Conservation (phyloP, 2,329 filamentous ascomycete genomes). For the Exophiala oligosperma region DNA sequence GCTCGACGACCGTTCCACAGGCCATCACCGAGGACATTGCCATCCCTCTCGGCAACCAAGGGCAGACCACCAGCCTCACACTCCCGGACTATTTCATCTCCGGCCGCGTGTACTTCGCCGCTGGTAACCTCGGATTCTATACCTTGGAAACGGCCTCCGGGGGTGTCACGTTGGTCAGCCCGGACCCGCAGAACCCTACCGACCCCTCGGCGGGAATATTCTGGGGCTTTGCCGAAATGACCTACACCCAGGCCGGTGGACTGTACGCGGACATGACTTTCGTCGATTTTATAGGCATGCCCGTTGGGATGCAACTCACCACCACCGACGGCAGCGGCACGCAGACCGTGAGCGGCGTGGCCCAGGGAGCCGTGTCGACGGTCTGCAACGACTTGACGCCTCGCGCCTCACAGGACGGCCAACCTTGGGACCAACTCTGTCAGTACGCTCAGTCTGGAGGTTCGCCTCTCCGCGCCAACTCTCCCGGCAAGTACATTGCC, state of each 20-base stretch:
- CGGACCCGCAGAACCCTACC: slow-evolving; percentile 45
- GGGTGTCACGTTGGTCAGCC: slow-evolving; percentile 46
- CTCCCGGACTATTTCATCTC: slow-evolving; percentile 44
- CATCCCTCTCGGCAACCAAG: slow-evolving; percentile 44
- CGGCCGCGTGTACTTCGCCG: slow-evolving; percentile 50
- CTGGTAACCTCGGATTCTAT: slow-evolving; percentile 45
- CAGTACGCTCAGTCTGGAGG: slow-evolving; percentile 38
- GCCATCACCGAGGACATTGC: slow-evolving; percentile 42
- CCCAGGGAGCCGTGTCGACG: slow-evolving; percentile 46
- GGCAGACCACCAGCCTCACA: slow-evolving; percentile 40
- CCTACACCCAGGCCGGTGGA: slow-evolving; percentile 40
- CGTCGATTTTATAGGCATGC: slow-evolving; percentile 54
- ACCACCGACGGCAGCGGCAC: slow-evolving; percentile 44
- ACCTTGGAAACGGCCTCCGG: slow-evolving; percentile 38
- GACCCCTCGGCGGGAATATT: slow-evolving; percentile 47
- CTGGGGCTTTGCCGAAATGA: slow-evolving; percentile 55
- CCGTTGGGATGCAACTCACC: slow-evolving; percentile 55
- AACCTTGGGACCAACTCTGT: slow-evolving; percentile 56
- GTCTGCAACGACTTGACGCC: slow-evolving; percentile 48
- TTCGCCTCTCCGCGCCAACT: neutral
- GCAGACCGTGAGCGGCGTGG: slow-evolving; percentile 53
- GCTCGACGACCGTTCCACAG: slow-evolving; percentile 38
- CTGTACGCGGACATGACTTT: slow-evolving; percentile 53
- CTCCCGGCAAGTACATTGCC: slow-evolving; percentile 52
- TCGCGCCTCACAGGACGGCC: slow-evolving; percentile 49